Base-by-base conservation (phyloP, 2,329 filamentous ascomycete species). In the Trichoderma lentiforme region DNA sequence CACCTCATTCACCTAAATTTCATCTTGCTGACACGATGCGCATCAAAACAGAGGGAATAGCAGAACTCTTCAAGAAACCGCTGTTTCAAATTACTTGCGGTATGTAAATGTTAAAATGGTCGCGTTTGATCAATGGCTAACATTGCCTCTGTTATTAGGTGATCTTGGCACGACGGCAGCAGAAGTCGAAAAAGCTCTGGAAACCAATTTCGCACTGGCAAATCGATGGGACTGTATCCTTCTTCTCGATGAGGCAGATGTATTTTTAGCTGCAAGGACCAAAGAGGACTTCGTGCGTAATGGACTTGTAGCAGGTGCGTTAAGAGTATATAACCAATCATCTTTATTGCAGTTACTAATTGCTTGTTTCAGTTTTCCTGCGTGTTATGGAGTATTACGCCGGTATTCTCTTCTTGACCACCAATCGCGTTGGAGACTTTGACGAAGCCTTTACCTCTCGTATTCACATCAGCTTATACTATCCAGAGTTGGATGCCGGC, bases 361-460 rank as follows among this genome's bases (percentile, higher is more conserved):
- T 24, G 5, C 2, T 5, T 0, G 24, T 7, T 4, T 12, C 15
- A 71, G 84, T 82, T 0, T 82, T 83, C 58, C 72, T 82, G 12
- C 77, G 81, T 7, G 76, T 79, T 0, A 74, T 83, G 6, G 80
- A 81, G 60, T 81, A 81, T 62, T 81, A 80, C 62, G 74, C 75
- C 3, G 79, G 81, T 9, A 82, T 82, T n/a, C 69, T 82, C 0
- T 78, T 82, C 21, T 74, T 82, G 3, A 82, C 80, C 1, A 78
- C 78, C 7, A 82, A 82, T 68, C 78, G 81, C 1, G 79, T 82
- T 0, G 78, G 74, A 4, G 77, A 76, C 1, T 79, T 82, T 26
- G 80, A 82, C 65, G 79, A 80, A 66, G 80, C 79, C 5, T 81
- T 82, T 75, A 80, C 80, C 62, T 82, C 80, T 1, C 77, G 80